phyloP scores from a whole-genome alignment of 441 rosid genomes.

The Macaranga tanarius region DNA sequence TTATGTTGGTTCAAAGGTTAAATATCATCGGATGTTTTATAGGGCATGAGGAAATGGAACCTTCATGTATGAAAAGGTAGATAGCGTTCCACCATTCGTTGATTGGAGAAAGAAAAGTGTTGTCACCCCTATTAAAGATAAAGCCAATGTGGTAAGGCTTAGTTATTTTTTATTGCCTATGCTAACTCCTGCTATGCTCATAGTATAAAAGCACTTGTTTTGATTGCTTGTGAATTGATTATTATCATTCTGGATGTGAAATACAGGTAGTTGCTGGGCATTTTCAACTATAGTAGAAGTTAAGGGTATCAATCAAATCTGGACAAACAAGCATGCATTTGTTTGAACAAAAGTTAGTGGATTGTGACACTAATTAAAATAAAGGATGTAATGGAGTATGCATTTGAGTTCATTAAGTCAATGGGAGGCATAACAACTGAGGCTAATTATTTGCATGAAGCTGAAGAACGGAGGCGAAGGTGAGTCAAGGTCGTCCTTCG shows the following conservation, averaged over 20 bases:
- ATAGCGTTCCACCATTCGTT: slow-evolving; percentile 39
- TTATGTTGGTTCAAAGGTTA: slow-evolving; percentile 69
- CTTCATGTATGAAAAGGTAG: slow-evolving; percentile 59
- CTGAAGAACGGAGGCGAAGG: too few species aligned
- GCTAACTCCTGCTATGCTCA: not conserved
- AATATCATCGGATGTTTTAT: slow-evolving; percentile 62
- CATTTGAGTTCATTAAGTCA: slow-evolving; percentile 69
- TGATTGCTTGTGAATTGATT: slow-evolving; percentile 10
- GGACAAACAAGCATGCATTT: slow-evolving; percentile 54
- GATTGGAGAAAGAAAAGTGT: slow-evolving; percentile 86
- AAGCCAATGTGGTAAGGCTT: slow-evolving; percentile 71
- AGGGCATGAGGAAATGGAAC: slow-evolving; percentile 40
- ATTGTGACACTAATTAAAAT: slow-evolving; percentile 70
- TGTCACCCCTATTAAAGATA: slow-evolving; percentile 69
- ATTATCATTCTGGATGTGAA: not conserved
- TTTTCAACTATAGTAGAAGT: slow-evolving; percentile 85
- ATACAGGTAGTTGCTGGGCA: slow-evolving; percentile 90
- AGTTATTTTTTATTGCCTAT: not conserved
- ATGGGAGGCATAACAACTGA: slow-evolving; percentile 70
- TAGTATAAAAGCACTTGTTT: not conserved
- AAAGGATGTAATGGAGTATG: slow-evolving; percentile 82
- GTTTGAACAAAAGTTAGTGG: slow-evolving; percentile 80
- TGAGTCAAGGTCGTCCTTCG: too few species aligned
- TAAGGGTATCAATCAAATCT: slow-evolving; percentile 75
- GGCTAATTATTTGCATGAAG: slow-evolving; percentile 56